Percentiles rank a stretch among this genome's conserved stretches.
phyloP scores from a whole-genome alignment of 2,329 filamentous ascomycete species.

The Cladosporium colombiae region DNA sequence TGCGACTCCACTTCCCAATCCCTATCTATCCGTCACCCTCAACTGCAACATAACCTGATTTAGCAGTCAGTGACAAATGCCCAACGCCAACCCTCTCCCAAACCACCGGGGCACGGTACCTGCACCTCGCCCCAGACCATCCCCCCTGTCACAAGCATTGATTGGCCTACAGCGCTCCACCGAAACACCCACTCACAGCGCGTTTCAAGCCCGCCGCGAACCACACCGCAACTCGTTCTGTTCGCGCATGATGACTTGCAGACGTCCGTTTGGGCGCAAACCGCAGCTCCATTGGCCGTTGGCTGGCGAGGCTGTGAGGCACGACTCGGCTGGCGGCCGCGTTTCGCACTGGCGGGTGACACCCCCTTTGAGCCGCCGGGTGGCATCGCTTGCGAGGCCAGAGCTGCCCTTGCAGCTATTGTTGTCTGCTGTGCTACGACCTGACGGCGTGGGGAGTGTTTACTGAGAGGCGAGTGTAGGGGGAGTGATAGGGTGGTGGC shows the following conservation, averaged over 20 bases:
- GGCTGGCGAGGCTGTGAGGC: neutral
- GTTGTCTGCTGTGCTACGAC: constrained; percentile 6
- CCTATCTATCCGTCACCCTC: too few relatives aligned
- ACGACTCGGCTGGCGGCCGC: neutral
- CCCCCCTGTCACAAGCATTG: constrained; percentile 12
- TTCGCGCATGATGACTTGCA: constrained; percentile 12
- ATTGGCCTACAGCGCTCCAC: constrained; percentile 2
- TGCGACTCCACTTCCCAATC: too few relatives aligned
- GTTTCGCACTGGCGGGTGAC: constrained; percentile 10
- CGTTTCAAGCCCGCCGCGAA: constrained; percentile 7
- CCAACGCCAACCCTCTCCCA: too few relatives aligned
- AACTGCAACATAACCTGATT: too few relatives aligned
- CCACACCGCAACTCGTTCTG: neutral
- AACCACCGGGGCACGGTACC: neutral
- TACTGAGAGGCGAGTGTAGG: neutral
- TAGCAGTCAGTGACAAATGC: too few relatives aligned
- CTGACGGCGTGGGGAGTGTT: neutral
- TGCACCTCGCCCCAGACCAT: neutral
- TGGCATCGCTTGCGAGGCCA: neutral
- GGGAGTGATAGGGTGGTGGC: constrained; percentile 8
- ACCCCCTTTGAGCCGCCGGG: neutral
- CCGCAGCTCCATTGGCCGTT: neutral
- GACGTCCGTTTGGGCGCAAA: neutral
- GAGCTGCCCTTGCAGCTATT: constrained; percentile 6
- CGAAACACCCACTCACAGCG: neutral